phyloP scores from a whole-genome alignment of 2,329 filamentous ascomycete genomes.

The Penicillium italicum region DNA sequence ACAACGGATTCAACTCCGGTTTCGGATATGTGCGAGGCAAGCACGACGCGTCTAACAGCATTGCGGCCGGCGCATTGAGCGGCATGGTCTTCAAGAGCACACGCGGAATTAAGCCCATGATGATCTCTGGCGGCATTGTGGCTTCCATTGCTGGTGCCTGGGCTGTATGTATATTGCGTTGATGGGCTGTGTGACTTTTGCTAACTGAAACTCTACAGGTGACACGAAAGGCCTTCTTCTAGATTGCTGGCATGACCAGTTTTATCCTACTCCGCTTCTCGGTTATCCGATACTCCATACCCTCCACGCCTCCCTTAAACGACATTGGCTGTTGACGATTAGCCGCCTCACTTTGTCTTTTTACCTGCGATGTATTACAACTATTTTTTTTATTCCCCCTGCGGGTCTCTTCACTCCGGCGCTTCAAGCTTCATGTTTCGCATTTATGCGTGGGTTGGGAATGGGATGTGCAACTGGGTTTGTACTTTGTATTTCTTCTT shows the following conservation, averaged over 20 bases:
- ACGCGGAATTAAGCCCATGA: slow-evolving; percentile 81
- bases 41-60: slow-evolving; percentile 86
- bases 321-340: slow-evolving; percentile 27
- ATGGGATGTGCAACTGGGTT: slow-evolving; percentile 41
- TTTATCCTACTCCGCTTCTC: slow-evolving; percentile 17
- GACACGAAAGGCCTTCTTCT: slow-evolving; percentile 51
- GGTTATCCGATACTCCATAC: slow-evolving; percentile 26
- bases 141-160: slow-evolving; percentile 79
- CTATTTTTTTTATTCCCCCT: slow-evolving; percentile 29
- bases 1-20: slow-evolving; percentile 87
- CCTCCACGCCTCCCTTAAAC: slow-evolving; percentile 26
- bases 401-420: slow-evolving; percentile 44
- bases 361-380: slow-evolving; percentile 40
- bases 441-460: slow-evolving; percentile 42
- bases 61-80: slow-evolving; percentile 78
- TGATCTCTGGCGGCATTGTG: slow-evolving; percentile 89
- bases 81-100: slow-evolving; percentile 98
- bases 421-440: slow-evolving; percentile 40
- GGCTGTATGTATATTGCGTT: slow-evolving; percentile 65
- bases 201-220: slow-evolving; percentile 38
- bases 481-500: slow-evolving; percentile 36
- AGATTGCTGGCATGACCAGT: slow-evolving; percentile 23
- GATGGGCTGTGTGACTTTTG: slow-evolving; percentile 4
- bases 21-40: slow-evolving; percentile 76
- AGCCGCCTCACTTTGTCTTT: slow-evolving; percentile 27